Evolutionary conservation across 257 asterid genomes (phyloP), one percentile per base, ranked within the genome.

Genomic region (Agastache rugosa): DNA sequence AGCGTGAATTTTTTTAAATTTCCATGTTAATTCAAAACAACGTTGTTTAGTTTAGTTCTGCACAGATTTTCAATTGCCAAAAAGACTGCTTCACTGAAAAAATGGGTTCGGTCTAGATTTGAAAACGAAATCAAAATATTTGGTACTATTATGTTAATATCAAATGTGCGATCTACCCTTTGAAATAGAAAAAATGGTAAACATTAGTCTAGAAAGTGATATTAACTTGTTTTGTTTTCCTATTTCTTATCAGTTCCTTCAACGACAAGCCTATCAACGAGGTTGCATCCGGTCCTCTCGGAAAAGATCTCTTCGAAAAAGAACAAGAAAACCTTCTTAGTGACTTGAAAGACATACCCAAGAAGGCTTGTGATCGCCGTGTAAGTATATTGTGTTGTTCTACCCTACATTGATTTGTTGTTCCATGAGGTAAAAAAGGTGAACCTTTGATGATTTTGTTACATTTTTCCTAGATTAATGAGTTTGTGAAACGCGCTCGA

Each of bases 291-390:
- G 97, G 96, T 51, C 97, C 96, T 7, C 80, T 89, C 3, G 97
- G 97, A 15, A 82, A 74, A 72, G 92, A 80, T 8, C 96, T 91
- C 63, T 91, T 91, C 45, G 92, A 87, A 84, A 89, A 75, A 83
- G 97, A 91, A 69, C 97, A 91, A 56, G 89, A 91, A 8, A 90
- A 89, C 75, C 93, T 91, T 79, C 86, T 91, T 34, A 22, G 71
- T 5, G 97, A 91, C 81, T 80, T 91, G 66, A 91, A 85, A 83
- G 77, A 83, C 82, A 87, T 91, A 84, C 96, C 97, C 3, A 89
- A 85, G 79, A 89, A 83, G 85, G 93, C 95, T 59, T 91, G 97
- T 67, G 97, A 89, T 76, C 93, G 96, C 41, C 88, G 92, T 41
- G 96, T 91, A 77, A 82, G 87, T 87, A 75, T 76, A 2, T 42